A percentile compares a stretch with the other conserved stretches of the same genome.
phyloP scores from a whole-genome alignment of 805 yeast species.

The Diddensiella santjacobensis region DNA sequence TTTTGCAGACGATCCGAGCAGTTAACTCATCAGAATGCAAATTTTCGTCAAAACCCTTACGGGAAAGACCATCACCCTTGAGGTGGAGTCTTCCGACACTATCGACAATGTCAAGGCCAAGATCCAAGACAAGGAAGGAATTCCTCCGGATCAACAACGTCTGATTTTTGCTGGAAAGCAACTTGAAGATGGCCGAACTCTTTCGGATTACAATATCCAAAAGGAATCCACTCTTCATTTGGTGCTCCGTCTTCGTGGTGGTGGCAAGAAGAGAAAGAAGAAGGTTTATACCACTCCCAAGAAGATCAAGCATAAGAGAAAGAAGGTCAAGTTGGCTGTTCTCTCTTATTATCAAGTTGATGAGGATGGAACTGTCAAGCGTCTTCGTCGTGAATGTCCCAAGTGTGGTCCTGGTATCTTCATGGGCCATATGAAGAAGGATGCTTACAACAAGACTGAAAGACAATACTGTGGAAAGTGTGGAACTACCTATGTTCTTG shows the following conservation, averaged over 20 bases:
- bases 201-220: conserved; percentile 97
- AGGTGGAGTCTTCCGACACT: conserved; percentile 96
- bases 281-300: conserved; percentile 99
- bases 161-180: conserved; percentile 97
- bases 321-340: conserved; percentile 98
- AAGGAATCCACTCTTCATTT: conserved; percentile 95
- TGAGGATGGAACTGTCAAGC: conserved; percentile 96
- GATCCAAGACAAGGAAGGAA: conserved; percentile 97
- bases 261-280: conserved; percentile 99
- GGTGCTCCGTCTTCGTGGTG: conserved; percentile 97
- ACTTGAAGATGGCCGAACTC: conserved; percentile 88
- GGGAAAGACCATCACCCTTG: conserved; percentile 97
- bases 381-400: conserved; percentile 98
- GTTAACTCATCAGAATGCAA: conserved; percentile 36
- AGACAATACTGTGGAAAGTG: conserved; percentile 99
- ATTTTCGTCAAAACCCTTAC: conserved; percentile 99
- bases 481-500: conserved; percentile 79
- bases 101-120: conserved; percentile 95
- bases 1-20: conserved; percentile 37
- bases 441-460: conserved; percentile 90
- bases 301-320: conserved; percentile 99
- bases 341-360: conserved; percentile 99
- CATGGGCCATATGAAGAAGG: conserved; percentile 97
- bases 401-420: conserved; percentile 95
- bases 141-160: conserved; percentile 97